Percentiles rank a stretch among this genome's conserved stretches.
Conservation (phyloP, 345 rosid genomes). For the Kernera saxatilis region DNA sequence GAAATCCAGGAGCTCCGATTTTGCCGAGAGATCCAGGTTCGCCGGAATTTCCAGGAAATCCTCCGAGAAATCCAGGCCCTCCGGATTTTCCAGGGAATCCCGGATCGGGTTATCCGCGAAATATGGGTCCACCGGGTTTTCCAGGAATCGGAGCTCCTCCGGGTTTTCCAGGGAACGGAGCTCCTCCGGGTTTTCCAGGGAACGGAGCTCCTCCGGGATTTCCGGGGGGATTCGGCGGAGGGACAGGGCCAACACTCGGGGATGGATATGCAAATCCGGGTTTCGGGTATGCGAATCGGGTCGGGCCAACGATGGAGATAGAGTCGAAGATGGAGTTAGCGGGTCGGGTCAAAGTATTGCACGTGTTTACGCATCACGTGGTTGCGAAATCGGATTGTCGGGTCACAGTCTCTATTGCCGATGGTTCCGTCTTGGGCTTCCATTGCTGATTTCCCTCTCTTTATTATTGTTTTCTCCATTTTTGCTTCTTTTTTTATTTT, state of each 20-base stretch:
- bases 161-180: not conserved
- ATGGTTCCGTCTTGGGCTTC: constrained; percentile 87
- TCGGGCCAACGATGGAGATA: constrained; percentile 87
- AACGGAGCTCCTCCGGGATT: constrained; percentile 27
- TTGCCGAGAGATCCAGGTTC: constrained; percentile 21
- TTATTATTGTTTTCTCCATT: not conserved
- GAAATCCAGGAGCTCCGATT: not conserved
- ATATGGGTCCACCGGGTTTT: constrained; percentile 27
- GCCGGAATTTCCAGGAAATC: constrained; percentile 10
- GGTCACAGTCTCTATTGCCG: constrained; percentile 61
- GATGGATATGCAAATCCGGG: constrained; percentile 34
- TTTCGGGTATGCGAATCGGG: constrained; percentile 37
- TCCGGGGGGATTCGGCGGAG: constrained; percentile 23
- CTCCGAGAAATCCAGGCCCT: constrained; percentile 5
- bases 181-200: constrained; percentile 8
- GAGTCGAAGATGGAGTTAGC: constrained; percentile 63
- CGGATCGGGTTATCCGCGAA: constrained; percentile 15
- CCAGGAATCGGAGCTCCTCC: constrained; percentile 25
- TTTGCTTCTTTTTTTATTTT: not conserved
- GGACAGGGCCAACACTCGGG: constrained; percentile 21
- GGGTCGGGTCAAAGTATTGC: constrained; percentile 85
- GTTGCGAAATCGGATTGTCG: constrained; percentile 60
- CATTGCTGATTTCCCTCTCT: constrained; percentile 50
- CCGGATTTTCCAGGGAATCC: constrained; percentile 9
- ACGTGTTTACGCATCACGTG: constrained; percentile 78